Evolutionary conservation across 2,329 filamentous ascomycete genomes (phyloP).

Genomic region (Diaporthe sp.): DNA sequence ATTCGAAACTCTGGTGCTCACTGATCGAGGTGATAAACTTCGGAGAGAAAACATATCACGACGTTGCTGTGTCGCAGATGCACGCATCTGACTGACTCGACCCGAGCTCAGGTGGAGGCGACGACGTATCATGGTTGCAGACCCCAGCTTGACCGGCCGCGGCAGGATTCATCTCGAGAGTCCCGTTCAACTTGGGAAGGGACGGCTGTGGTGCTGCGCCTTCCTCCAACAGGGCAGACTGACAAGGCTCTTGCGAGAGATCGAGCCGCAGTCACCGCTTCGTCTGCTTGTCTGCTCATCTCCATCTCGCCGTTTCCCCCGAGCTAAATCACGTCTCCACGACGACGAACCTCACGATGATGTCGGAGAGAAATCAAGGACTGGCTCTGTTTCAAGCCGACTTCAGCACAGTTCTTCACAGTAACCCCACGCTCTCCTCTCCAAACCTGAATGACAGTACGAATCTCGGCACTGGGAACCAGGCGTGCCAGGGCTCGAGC

Average conservation of each 20-base stretch:
- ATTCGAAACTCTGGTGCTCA: conserved; percentile 29
- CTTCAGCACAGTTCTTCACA: not conserved
- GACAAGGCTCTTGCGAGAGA: conserved; percentile 14
- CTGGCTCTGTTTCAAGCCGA: not conserved
- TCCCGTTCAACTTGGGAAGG: not conserved
- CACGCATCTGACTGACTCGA: conserved; percentile 17
- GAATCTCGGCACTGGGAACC: conserved; percentile 17
- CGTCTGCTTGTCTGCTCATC: not conserved
- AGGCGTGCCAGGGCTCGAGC: not conserved
- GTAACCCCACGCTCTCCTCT: not conserved
- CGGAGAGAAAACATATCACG: conserved; percentile 16
- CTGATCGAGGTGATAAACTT: not conserved
- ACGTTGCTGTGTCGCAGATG: conserved; percentile 11
- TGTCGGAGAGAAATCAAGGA: not conserved
- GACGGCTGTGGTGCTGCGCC: not conserved
- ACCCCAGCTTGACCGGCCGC: conserved; percentile 18
- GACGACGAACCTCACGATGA: conserved; percentile 35
- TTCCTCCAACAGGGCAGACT: not conserved
- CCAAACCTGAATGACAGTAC: not conserved
- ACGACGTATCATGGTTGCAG: conserved; percentile 19
- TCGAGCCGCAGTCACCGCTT: not conserved
- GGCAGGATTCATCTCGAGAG: conserved; percentile 21
- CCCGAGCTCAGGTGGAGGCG: conserved; percentile 24
- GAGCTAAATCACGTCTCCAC: conserved; percentile 35
- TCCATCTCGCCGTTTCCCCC: conserved; percentile 9